These are phyloP conservation scores for Russula lepida DNA, from an alignment of 768 basidiomycete genomes.

Conservation along the genomic window DNA sequence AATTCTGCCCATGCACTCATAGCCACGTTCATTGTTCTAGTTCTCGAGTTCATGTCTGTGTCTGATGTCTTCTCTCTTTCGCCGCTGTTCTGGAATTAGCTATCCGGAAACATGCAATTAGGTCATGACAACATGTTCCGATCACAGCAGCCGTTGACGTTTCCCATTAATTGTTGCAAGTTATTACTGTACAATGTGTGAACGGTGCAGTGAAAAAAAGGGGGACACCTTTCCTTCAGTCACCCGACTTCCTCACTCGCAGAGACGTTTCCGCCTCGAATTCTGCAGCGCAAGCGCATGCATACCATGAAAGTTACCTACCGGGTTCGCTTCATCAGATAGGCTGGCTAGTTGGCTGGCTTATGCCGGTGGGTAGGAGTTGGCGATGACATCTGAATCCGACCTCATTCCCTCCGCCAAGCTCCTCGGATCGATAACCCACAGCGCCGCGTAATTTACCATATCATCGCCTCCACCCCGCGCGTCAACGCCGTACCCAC, in stretches of 20 bases:
- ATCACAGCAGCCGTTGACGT: background rate
- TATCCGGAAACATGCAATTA: background rate
- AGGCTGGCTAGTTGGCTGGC: background rate
- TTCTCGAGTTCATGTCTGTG: background rate
- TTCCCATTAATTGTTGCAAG: background rate
- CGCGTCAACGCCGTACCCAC: slow-evolving; percentile 23
- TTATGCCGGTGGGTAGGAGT: background rate
- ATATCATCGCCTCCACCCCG: slow-evolving; percentile 3
- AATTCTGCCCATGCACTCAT: no score
- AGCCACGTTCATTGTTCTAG: no score
- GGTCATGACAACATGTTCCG: background rate
- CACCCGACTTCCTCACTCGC: background rate
- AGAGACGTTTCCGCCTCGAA: background rate
- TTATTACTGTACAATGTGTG: background rate
- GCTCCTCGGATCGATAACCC: slow-evolving; percentile 76
- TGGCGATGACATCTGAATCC: slow-evolving; percentile 27
- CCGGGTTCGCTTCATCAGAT: background rate
- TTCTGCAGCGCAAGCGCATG: background rate
- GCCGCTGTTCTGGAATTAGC: background rate
- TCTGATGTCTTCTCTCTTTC: background rate
- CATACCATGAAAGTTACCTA: background rate
- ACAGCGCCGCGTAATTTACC: slow-evolving; percentile 37
- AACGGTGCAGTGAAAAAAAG: background rate
- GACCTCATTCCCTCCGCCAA: slow-evolving; percentile 53
- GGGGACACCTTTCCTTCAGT: background rate